Conservation (phyloP, 73 alveolate species). For the Halteria grandinella region DNA sequence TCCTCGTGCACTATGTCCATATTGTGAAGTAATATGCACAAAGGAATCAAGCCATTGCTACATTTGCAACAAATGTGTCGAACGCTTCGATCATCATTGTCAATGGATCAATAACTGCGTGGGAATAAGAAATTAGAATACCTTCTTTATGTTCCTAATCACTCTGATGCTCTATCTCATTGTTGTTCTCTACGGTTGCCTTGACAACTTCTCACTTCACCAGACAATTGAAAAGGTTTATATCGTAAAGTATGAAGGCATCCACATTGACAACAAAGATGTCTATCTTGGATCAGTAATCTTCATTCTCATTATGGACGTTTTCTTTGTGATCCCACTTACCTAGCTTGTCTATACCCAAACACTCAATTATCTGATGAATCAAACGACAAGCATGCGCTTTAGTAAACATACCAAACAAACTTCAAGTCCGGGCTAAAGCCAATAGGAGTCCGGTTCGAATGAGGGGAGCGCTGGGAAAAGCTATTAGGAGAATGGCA, state of each 20-base stretch:
- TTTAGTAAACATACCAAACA: conserved; percentile 34
- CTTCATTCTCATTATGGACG: neutral
- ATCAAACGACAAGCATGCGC: conserved; percentile 44
- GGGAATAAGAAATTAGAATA: conserved; percentile 82
- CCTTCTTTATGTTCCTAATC: conserved; percentile 48
- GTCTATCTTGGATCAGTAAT: neutral
- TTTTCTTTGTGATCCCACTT: conserved; percentile 45
- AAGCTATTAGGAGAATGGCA: no score
- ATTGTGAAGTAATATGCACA: conserved; percentile 77
- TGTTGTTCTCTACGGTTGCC: conserved; percentile 31
- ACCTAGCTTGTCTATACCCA: conserved; percentile 8
- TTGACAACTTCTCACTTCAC: conserved; percentile 6
- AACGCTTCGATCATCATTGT: conserved; percentile 89
- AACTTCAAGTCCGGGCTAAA: no score
- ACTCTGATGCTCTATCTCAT: conserved; percentile 35
- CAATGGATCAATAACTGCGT: conserved; percentile 91
- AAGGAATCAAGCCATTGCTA: conserved; percentile 81
- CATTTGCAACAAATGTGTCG: conserved; percentile 84
- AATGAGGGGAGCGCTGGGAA: no score
- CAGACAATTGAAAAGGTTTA: neutral
- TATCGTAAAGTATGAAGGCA: conserved; percentile 8
- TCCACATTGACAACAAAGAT: neutral
- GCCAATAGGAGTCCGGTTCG: no score
- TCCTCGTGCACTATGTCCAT: conserved; percentile 55
- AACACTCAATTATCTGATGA: conserved; percentile 27